These are phyloP conservation scores for Dothideomycetidae sp. DNA, from an alignment of 2,329 filamentous ascomycete genomes.

Conservation along the genomic window DNA sequence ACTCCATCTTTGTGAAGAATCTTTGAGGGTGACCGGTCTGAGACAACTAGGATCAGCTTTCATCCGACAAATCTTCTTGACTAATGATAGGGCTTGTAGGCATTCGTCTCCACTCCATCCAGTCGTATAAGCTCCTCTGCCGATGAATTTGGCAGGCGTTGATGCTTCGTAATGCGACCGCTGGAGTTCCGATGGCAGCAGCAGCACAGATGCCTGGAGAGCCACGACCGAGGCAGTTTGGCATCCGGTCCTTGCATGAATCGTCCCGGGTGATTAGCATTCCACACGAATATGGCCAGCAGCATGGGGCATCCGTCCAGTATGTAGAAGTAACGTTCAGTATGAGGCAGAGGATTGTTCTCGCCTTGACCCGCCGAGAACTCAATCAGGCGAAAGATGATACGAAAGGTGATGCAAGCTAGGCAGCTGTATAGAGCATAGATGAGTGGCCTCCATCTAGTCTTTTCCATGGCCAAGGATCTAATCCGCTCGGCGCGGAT, in stretches of 20 bases:
- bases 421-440: constrained; percentile 27
- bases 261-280: constrained; percentile 11
- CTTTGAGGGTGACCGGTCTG: too few relatives aligned
- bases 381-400: constrained; percentile 46
- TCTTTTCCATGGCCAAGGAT: constrained; percentile 16
- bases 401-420: constrained; percentile 34
- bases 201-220: neutral
- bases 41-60: too few relatives aligned
- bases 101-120: too few relatives aligned
- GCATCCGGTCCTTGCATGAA: constrained; percentile 11
- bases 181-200: neutral
- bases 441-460: neutral
- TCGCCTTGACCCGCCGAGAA: constrained; percentile 33
- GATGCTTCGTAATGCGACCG: too few relatives aligned
- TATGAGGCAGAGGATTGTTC: constrained; percentile 31
- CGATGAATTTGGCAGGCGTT: too few relatives aligned
- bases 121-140: too few relatives aligned
- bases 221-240: neutral
- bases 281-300: constrained; percentile 11
- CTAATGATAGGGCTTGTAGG: too few relatives aligned
- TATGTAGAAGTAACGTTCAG: constrained; percentile 38
- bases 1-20: too few relatives aligned
- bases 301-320: constrained; percentile 1
- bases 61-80: too few relatives aligned
- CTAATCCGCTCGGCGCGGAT: constrained; percentile 17